Conservation (phyloP, 257 asterid species). For the Solanum habrochaites region DNA sequence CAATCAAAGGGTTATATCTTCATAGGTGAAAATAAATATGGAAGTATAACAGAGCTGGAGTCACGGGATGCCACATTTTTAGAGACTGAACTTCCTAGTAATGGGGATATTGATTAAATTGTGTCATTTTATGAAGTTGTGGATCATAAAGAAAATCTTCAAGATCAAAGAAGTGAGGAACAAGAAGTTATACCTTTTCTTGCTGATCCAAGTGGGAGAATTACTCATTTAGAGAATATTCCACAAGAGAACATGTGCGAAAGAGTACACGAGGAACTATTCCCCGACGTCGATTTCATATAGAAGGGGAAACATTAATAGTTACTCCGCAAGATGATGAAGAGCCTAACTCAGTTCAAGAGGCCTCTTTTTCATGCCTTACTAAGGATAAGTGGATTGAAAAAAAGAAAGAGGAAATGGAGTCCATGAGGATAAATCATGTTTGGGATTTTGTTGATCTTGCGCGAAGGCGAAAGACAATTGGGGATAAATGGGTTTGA, state of each 20-base stretch:
- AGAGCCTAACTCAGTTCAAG: background rate
- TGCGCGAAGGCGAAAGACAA: background rate
- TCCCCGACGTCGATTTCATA: no score
- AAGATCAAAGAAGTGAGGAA: background rate
- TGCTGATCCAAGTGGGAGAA: background rate
- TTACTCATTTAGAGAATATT: background rate
- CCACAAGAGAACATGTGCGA: background rate
- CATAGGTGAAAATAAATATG: background rate
- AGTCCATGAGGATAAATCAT: background rate
- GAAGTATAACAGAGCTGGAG: background rate
- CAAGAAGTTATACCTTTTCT: background rate
- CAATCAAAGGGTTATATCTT: background rate
- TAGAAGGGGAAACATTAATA: background rate
- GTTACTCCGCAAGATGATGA: background rate
- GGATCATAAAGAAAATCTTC: background rate
- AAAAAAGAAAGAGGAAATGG: background rate
- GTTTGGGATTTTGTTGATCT: background rate
- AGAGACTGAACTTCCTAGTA: background rate
- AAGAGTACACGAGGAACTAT: background rate
- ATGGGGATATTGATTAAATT: background rate
- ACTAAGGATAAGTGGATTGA: background rate
- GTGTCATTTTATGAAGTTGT: background rate
- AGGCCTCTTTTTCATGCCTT: background rate
- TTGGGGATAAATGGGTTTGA: background rate
- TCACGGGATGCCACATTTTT: background rate